Evolutionary conservation across 1,284 basidiomycete genomes (phyloP), one percentile per base, ranked within the genome.

Genomic region (Sporisorium graminicola): DNA sequence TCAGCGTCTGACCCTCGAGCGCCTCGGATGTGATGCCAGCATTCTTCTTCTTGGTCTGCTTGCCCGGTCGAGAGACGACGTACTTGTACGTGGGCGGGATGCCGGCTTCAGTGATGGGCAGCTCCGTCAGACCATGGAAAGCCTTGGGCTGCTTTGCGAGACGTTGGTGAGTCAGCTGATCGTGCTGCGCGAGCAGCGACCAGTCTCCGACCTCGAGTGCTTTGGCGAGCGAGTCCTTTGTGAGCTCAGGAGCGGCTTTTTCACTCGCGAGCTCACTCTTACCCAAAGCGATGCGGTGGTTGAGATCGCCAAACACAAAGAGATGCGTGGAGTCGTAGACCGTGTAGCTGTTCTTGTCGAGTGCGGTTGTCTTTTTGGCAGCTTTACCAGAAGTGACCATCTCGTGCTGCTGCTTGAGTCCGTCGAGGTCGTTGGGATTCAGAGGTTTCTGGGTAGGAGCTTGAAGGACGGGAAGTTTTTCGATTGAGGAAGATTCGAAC

Each of bases 331-430:
- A 77, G 60, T 86, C 85, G 69, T 86, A 86, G 29, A 86, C 61
- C 3, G 79, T 76, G 58, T 81, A 79, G 61, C 63, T 65, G 18
- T 66, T 51, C 18, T 60, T 12, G 56, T 86, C 80, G 20, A 86
- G 73, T 1, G 86, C 75, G 2, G 44, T 50, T 5, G 76, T 57
- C 65, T 72, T 79, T 92, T 46, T 90, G 88, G 87, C 92, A 92
- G 40, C 94, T 89, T 31, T 44, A 47, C 12, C 50, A 91, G 94
- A 42, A 85, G 86, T 13, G 65, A 77, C 58, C 9, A 57, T 46
- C n/a, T 81, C 24, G 83, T 86, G 12, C 87, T 85, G 8, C 86
- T 82, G 3, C 88, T 86, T 16, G 86, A 77, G 62, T 4, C 73
- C 65, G 33, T 68, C 58, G 65, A 79, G 59, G 27, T 77, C 49